Evolutionary conservation across 2,329 filamentous ascomycete species (phyloP), one percentile per base, ranked within the genome.

Genomic region (Pyricularia sp.): DNA sequence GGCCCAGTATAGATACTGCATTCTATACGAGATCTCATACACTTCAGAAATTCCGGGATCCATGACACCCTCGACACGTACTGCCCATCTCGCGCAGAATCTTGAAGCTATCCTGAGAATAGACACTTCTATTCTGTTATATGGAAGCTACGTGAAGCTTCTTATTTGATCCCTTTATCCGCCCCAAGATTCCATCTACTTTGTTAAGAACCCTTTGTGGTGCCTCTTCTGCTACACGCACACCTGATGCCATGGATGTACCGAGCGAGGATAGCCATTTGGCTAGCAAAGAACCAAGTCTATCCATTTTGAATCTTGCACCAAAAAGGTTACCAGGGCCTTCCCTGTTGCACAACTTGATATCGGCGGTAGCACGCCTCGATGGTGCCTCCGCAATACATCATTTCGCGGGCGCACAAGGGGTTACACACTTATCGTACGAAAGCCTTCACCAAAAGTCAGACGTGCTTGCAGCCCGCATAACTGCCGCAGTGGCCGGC

Each of bases 381-480:
- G 67, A 71, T 28, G 69, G 74, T 60, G 69, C 71, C 6, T 74
- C 75, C 55, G 89, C 89, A 8, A 81, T 93, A 67, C 88, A 92
- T 65, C 89, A 86, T 71, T 78, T 85, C 33, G 75, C 78, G 66
- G 69, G 77, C 60, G 77, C 82, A 68, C 81, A 79, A 31, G 71
- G 71, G 31, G 76, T 76, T 31, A 75, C 74, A 10, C 75, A 71
- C 1, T 72, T 90, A 59, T 84, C 86, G 0, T 96, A 93, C 71
- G 65, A 72, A 10, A 75, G 86, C 57, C 77, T 94, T 26, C 86
- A 93, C 71, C 68, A 72, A 31, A 76, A 80, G 33, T 84, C 88
- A 10, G 76, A 84, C 62, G 70, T 69, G 3, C 75, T 92, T 44
- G 86, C 88, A 19, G 70, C 73, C 13, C 78, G 77, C 26, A 82